Base-by-base conservation (phyloP, 1,284 basidiomycete genomes). In the Pterula multifida region DNA sequence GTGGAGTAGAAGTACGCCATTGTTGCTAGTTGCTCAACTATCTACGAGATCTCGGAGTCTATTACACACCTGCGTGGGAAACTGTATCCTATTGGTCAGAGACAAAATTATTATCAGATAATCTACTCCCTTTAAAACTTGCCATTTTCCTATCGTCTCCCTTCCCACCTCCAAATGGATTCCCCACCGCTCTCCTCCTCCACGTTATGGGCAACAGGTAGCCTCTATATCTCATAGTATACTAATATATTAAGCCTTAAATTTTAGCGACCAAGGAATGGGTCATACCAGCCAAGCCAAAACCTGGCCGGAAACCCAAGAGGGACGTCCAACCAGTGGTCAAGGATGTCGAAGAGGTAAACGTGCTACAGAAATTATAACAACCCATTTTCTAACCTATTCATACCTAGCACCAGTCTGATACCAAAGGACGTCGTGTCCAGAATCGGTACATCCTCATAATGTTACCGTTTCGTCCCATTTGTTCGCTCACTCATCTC, bases 221-320 rank as follows among this genome's bases (percentile, higher is more conserved):
- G 45, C 56, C 28, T 55, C 51, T 46, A 52, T 55, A 53, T 53
- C 52, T 55, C 44, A n/a, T n/a, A n/a, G n/a, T n/a, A n/a, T n/a
- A 55, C 47, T 53, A 49, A 50, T 28, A 35, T 26, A 49, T 49
- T 3, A 2, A 25, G 48, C 49, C 57, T 19, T 21, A 36, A 26
- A 21, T 46, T 36, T 22, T 60, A 85, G 86, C 90, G 22, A 89
- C 86, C 36, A 91, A 87, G 64, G 88, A 93, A 65, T 94, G 90
- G 90, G 79, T 91, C 49, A 84, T 93, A 55, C 86, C 86, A 45
- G 83, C 91, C 26, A 87, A 89, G 57, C 87, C 89, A 17, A 93
- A 91, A 64, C 90, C 90, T 25, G 90, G 90, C 26, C 72, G 90
- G 49, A 92, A 93, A 68, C 89, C 88, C 36, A 90, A 88, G 72